Percentiles rank a stretch among this genome's conserved stretches.
These are phyloP conservation scores for Aspergillus quadrilineatus DNA, from an alignment of 2,329 filamentous ascomycete genomes.

Conservation along the genomic window DNA sequence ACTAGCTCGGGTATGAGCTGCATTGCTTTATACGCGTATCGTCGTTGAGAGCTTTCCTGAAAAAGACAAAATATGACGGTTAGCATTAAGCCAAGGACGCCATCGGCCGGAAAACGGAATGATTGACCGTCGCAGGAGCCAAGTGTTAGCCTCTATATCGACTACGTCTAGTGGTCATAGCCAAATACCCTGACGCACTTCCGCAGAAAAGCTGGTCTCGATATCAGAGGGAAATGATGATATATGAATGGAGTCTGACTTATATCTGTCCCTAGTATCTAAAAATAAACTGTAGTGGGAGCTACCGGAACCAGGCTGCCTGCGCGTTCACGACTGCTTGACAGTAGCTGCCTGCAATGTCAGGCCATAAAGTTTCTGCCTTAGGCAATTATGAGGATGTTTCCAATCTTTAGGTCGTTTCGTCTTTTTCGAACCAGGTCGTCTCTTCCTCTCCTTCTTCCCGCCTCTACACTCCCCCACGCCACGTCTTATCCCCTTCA, in stretches of 20 bases:
- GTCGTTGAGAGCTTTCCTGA: neutral
- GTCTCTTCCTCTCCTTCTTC: slow-evolving; percentile 18
- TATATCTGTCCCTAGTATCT: neutral
- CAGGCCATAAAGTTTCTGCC: slow-evolving; percentile 12
- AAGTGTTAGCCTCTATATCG: slow-evolving; percentile 14
- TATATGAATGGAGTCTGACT: neutral
- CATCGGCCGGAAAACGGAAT: slow-evolving; percentile 3
- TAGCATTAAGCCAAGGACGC: slow-evolving; percentile 9
- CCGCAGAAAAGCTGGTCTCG: neutral
- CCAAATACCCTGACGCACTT: neutral
- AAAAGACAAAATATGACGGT: neutral
- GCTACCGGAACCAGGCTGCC: neutral
- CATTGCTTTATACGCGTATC: neutral
- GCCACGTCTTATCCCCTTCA: slow-evolving; percentile 17
- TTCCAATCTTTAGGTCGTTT: slow-evolving; percentile 20
- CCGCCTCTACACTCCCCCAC: slow-evolving; percentile 15
- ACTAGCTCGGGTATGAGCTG: neutral
- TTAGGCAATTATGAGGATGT: slow-evolving; percentile 18
- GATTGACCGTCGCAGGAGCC: slow-evolving; percentile 9
- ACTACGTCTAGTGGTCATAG: neutral
- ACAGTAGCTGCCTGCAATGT: slow-evolving; percentile 9
- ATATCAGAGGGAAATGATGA: neutral
- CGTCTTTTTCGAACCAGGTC: slow-evolving; percentile 22
- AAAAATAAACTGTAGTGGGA: slow-evolving; percentile 18
- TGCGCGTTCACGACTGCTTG: neutral